Percentiles rank a stretch among this genome's conserved stretches.
These are phyloP conservation scores for Botrytis galanthina DNA, from an alignment of 2,329 filamentous ascomycete species.

Conservation along the genomic window DNA sequence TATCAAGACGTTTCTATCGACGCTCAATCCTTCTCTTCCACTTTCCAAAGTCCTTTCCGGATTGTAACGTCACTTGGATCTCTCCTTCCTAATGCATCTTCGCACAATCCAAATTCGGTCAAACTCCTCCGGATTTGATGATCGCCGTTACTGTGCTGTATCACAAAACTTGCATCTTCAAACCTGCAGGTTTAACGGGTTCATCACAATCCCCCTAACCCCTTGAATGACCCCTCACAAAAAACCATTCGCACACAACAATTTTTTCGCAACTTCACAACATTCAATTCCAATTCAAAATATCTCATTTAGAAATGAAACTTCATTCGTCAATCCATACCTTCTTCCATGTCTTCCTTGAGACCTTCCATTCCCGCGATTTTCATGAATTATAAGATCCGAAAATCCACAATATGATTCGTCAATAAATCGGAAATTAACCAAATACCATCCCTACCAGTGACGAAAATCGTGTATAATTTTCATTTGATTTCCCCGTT, in stretches of 20 bases:
- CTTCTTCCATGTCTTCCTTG: constrained; percentile 2
- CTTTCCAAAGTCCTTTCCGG: not conserved
- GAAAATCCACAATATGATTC: constrained; percentile 1
- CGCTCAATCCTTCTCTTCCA: not conserved
- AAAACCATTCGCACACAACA: not conserved
- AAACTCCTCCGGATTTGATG: not conserved
- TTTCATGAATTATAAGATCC: not conserved
- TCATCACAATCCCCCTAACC: constrained; percentile 10
- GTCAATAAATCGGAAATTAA: constrained; percentile 14
- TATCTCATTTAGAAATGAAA: constrained; percentile 6
- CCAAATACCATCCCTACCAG: not conserved
- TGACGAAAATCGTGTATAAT: not conserved
- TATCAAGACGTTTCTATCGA: not conserved
- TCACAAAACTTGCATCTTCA: constrained; percentile 1
- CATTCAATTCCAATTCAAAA: not conserved
- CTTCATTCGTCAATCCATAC: not conserved
- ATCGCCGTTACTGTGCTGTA: not conserved
- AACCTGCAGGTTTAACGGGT: not conserved
- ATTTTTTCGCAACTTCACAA: not conserved
- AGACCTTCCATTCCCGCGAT: constrained; percentile 1
- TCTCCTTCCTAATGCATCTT: constrained; percentile 14
- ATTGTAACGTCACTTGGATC: not conserved
- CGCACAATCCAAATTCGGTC: not conserved
- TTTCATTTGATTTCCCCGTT: not conserved
- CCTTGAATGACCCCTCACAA: not conserved